Conservation (phyloP, 805 yeast genomes). For the Ogataea henricii region DNA sequence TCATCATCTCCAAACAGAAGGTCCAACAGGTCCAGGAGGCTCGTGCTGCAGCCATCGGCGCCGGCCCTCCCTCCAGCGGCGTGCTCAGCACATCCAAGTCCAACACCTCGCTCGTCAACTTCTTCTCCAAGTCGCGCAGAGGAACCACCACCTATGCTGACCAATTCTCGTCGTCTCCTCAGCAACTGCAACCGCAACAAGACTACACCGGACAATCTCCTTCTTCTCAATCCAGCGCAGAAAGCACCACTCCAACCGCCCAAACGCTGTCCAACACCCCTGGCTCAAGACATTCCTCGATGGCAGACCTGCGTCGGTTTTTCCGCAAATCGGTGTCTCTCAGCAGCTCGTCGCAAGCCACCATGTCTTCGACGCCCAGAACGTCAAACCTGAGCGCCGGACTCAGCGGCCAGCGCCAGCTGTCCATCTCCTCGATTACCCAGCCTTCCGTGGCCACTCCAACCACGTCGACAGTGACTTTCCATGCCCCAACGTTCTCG, state of each 20-base stretch:
- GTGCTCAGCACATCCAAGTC: constrained; percentile 32
- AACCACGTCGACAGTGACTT: constrained; percentile 16
- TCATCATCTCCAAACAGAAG: constrained; percentile 78
- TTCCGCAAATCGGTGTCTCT: constrained; percentile 52
- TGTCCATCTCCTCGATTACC: constrained; percentile 15
- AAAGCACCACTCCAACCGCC: constrained; percentile 15
- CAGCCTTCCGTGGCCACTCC: constrained; percentile 16
- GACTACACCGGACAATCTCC: constrained; percentile 34
- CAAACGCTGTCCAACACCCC: constrained; percentile 29
- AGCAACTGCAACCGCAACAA: constrained; percentile 28
- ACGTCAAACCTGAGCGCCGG: constrained; percentile 40
- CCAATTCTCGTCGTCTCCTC: constrained; percentile 35
- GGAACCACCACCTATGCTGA: constrained; percentile 35
- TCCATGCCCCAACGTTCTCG: constrained; percentile 17
- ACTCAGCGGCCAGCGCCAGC: constrained; percentile 33
- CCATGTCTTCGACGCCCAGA: constrained; percentile 29
- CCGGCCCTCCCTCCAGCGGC: constrained; percentile 3
- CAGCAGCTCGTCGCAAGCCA: constrained; percentile 19
- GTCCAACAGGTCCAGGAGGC: constrained; percentile 58
- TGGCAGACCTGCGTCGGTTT: constrained; percentile 75
- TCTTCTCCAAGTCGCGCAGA: constrained; percentile 50
- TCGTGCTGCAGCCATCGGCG: constrained; percentile 30
- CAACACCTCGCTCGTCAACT: constrained; percentile 50
- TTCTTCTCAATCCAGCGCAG: constrained; percentile 34
- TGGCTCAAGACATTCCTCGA: constrained; percentile 67